Conservation (phyloP, 257 asterid genomes). For the Nicotiana knightiana region DNA sequence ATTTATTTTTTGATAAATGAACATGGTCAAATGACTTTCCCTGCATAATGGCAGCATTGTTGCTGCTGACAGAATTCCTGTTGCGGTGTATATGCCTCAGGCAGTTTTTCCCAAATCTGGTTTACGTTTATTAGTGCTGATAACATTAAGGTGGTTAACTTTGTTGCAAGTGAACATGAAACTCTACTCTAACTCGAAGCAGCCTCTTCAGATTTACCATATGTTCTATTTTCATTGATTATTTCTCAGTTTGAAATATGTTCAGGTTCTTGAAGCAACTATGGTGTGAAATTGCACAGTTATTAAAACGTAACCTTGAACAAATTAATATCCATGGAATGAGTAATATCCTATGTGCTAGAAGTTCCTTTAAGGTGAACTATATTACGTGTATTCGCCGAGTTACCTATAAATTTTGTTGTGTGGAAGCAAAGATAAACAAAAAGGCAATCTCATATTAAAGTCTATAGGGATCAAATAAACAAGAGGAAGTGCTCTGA, state of each 20-base stretch:
- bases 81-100: not conserved
- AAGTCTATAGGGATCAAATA: not conserved
- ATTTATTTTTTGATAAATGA: not conserved
- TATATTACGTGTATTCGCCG: not conserved
- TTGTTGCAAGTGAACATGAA: not conserved
- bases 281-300: not conserved
- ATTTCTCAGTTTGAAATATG: not conserved
- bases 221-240: not conserved
- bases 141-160: not conserved
- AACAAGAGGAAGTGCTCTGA: constrained; percentile 4
- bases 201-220: not conserved
- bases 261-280: not conserved
- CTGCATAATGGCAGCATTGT: not conserved
- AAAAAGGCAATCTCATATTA: not conserved
- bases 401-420: not conserved
- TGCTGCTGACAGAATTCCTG: not conserved
- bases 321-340: not conserved
- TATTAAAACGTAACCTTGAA: constrained; percentile 1
- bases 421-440: not conserved
- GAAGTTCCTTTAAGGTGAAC: not conserved
- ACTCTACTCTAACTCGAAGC: constrained; percentile 2
- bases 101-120: not conserved
- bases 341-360: not conserved
- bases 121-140: not conserved
- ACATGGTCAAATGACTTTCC: constrained; percentile 1